Evolutionary conservation across 2,329 filamentous ascomycete genomes (phyloP), one percentile per base, ranked within the genome.

Genomic region (Paradendryphiella salina): DNA sequence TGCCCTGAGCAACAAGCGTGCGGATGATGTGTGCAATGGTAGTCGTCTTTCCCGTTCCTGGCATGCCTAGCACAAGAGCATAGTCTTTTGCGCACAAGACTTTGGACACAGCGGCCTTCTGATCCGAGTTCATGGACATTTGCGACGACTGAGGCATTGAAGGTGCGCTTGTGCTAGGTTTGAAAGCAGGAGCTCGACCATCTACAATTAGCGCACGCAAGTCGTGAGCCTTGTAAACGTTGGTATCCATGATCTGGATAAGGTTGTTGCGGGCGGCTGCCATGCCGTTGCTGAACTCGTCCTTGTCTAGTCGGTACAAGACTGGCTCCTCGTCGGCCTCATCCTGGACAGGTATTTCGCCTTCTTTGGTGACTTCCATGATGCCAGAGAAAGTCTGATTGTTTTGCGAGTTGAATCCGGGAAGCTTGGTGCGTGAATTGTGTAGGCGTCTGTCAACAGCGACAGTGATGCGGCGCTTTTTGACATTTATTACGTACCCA

Each of bases 251-350:
- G 64, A 96, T 83, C 60, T 92, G 89, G 26, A 97, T 84, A 1
- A 99, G 81, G 62, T 97, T 99, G 74, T 96, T 96, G 45, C 94
- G 86, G 37, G 96, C 89, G 23, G 88, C 88, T 3, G 94, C 91
- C 90, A 99, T 96, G 50, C 94, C 94, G 65, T 96, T 97, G 74
- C 90, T 96, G 73, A 99, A 99, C 68, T 99, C 94, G 65, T 99
- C 94, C 70, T 96, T 96, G 74, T 99, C 94, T 3, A 99, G 79
- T 18, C 94, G 87, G 65, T 96, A 99, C 40, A 84, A 79, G 5
- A 88, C 76, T 3, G 82, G 82, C 3, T 80, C 72, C 49, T 80
- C 77, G 50, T 80, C 77, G 0, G 75, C 29, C 77, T 78, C 52
- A 66, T 56, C 38, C 4, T 59, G 20, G n/a, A 46, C 35, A 4